Percentiles rank a stretch among this genome's conserved stretches.
Conservation (phyloP, 306 rosid species). For the Dicorynia guianensis region DNA sequence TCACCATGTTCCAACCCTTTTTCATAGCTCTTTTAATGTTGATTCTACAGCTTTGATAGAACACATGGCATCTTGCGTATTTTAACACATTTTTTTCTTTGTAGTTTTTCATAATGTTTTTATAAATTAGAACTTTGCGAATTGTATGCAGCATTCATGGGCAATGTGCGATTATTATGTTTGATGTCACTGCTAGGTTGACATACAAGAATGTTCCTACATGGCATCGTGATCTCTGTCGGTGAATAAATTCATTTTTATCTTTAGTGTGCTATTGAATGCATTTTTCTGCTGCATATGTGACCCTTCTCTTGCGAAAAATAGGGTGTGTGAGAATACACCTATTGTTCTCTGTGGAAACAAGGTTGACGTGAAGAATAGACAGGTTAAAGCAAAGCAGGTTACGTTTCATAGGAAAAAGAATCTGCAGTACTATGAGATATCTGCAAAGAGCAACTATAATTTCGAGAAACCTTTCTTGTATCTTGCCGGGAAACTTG, state of each 20-base stretch:
- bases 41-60: conserved; percentile 14
- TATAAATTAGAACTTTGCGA: neutral
- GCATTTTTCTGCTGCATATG: neutral
- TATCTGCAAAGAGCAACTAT: conserved; percentile 87
- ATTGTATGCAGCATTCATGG: conserved; percentile 70
- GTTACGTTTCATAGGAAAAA: conserved; percentile 86
- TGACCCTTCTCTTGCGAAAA: conserved; percentile 5
- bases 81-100: neutral
- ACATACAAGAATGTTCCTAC: conserved; percentile 84
- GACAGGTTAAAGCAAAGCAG: conserved; percentile 86
- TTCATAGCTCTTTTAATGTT: neutral
- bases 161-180: conserved; percentile 83
- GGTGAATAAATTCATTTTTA: conserved; percentile 41
- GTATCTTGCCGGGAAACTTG: conserved; percentile 78
- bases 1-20: neutral
- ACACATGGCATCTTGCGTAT: neutral
- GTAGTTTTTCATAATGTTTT: conserved; percentile 6
- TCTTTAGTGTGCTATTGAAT: neutral
- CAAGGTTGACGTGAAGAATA: conserved; percentile 84
- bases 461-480: conserved; percentile 84
- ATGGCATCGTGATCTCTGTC: conserved; percentile 83
- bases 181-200: conserved; percentile 76
- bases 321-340: conserved; percentile 79
- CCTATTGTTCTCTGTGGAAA: conserved; percentile 86
- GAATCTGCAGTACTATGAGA: conserved; percentile 84